Evolutionary conservation across 2,329 filamentous ascomycete genomes (phyloP), one percentile per base, ranked within the genome.

Genomic region (Ophiosphaerella herpotricha): DNA sequence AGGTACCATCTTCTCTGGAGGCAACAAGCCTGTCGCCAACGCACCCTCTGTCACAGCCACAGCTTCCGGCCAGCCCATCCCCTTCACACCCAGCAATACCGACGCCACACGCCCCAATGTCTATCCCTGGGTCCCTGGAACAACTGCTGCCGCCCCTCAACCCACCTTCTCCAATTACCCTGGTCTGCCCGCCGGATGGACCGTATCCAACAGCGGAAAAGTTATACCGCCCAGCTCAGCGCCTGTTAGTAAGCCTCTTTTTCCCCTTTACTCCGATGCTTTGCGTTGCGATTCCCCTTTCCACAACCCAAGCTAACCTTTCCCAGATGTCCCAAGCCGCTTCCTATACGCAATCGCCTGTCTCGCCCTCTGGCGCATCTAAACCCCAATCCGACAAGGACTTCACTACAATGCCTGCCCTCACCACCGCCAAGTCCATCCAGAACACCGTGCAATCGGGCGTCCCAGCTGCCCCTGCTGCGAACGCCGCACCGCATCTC

Each of bases 121-220:
- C 49, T 74, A 71, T 80, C 88, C 88, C 18, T 91, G 87, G 87
- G 82, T 85, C 26, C 78, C 80, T 39, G 75, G 75, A 47, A 75
- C 82, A 48, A 80, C 80, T 5, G 78, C 82, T 11, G 76, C 77
- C 26, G 77, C 81, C 37, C 68, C 77, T 55, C 66, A 78, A 16
- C 67, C 75, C 49, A 75, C 74, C 5, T 75, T 74, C 59, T 75
- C 74, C 48, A 76, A 74, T 52, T 77, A 78, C 53, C 77, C 77
- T 39, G 82, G 83, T 55, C 84, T 96, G 51, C 91, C 92, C 35
- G 84, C 81, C 64, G 90, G 89, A 52, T 96, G 90, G 90, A 82
- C 86, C 54, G 89, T 94, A 75, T 90, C 86, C 43, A 80, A 85
- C 54, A 83, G 85, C 61, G 90, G 90, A 69, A 93, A 92, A 78